These are phyloP conservation scores for Trametes cubensis DNA, from an alignment of 768 basidiomycete species.

Conservation along the genomic window DNA sequence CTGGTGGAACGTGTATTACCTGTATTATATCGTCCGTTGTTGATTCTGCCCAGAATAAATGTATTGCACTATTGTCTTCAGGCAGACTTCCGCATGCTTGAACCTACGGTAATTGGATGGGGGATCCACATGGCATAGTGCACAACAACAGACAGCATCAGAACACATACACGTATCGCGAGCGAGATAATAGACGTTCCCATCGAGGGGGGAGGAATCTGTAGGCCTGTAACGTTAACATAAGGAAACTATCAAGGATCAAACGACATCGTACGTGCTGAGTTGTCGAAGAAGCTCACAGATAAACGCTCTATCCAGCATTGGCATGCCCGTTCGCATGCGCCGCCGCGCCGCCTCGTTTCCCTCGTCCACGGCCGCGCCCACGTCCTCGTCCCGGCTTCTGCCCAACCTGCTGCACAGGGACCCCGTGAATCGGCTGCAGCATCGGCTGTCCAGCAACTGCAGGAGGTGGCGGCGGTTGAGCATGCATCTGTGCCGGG, in stretches of 20 bases:
- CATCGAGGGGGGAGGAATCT: too few relatives aligned
- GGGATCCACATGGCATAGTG: neutral
- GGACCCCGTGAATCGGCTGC: constrained; percentile 6
- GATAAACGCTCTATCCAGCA: neutral
- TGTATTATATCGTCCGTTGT: too few relatives aligned
- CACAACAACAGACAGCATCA: neutral
- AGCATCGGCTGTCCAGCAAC: neutral
- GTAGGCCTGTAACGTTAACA: too few relatives aligned
- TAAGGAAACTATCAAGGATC: too few relatives aligned
- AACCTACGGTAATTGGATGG: too few relatives aligned
- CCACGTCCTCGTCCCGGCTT: constrained; percentile 9
- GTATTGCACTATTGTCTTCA: too few relatives aligned
- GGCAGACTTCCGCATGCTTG: too few relatives aligned
- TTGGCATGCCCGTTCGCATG: constrained; percentile 13
- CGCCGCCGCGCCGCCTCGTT: constrained; percentile 8
- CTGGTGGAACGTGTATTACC: too few relatives aligned
- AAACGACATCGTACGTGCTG: too few relatives aligned
- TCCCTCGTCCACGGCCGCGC: constrained; percentile 10
- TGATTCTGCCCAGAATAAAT: too few relatives aligned
- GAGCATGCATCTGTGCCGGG: neutral
- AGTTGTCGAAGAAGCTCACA: neutral
- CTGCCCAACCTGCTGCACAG: constrained; percentile 6
- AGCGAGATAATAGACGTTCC: neutral
- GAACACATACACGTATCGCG: neutral
- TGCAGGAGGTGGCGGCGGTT: too few relatives aligned